Percentiles rank a stretch among this genome's conserved stretches.
These are phyloP conservation scores for Backusella mclennaniae DNA, from an alignment of 192 early-diverging fungal genomes.

Conservation along the genomic window DNA sequence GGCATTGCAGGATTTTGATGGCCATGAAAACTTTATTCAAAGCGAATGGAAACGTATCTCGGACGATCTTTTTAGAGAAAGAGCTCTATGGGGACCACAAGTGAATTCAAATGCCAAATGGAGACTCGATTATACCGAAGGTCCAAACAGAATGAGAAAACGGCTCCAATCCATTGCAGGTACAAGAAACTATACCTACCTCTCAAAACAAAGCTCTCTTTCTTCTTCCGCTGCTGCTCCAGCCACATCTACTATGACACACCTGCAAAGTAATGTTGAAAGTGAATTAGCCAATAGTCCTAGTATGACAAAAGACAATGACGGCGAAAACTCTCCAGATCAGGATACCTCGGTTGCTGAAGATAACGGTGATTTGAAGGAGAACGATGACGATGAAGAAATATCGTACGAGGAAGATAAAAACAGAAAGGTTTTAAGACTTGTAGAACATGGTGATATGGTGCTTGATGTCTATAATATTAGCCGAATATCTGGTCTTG, in stretches of 20 bases:
- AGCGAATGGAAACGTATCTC: constrained; percentile 59
- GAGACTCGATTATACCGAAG: constrained; percentile 37
- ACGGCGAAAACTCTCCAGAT: not conserved
- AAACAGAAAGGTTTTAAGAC: constrained; percentile 63
- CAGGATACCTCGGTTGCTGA: not conserved
- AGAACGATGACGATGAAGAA: constrained; percentile 36
- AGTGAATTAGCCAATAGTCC: constrained; percentile 15
- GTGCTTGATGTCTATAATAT: constrained; percentile 70
- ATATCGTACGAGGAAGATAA: constrained; percentile 63
- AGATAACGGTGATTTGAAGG: constrained; percentile 18
- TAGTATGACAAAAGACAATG: not conserved
- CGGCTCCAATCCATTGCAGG: constrained; percentile 49
- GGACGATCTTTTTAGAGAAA: constrained; percentile 52
- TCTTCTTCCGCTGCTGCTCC: not conserved
- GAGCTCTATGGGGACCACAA: constrained; percentile 58
- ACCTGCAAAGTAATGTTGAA: not conserved
- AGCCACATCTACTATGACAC: not conserved
- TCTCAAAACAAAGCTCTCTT: constrained; percentile 32
- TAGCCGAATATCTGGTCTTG: constrained; percentile 63
- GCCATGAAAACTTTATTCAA: constrained; percentile 53
- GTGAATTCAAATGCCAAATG: not conserved
- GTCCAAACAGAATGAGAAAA: constrained; percentile 49
- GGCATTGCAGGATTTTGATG: constrained; percentile 58
- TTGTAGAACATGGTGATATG: constrained; percentile 67
- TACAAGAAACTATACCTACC: constrained; percentile 29